phyloP scores from a whole-genome alignment of 1,284 basidiomycete species.

The Pascua sp. region DNA sequence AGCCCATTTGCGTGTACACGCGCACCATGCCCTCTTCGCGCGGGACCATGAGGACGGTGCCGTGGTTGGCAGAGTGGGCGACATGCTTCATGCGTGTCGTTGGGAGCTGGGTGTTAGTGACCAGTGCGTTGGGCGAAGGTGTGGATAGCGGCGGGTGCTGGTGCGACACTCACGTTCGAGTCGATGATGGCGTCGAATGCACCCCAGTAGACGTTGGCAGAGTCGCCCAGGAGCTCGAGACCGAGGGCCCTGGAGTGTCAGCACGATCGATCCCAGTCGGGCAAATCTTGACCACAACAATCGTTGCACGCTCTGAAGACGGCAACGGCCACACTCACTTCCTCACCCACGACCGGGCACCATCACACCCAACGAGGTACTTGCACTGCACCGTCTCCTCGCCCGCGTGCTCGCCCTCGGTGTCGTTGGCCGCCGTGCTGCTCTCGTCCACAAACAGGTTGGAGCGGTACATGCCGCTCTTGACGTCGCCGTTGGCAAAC shows the following conservation, averaged over 20 bases:
- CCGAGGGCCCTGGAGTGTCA: conserved; percentile 18
- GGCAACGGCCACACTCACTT: background rate
- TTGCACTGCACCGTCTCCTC: conserved; percentile 25
- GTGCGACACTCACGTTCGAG: conserved; percentile 5
- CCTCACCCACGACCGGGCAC: conserved; percentile 26
- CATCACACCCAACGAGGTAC: conserved; percentile 33
- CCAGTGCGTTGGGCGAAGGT: too few relatives aligned
- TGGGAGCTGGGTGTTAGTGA: conserved; percentile 2
- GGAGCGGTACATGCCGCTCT: conserved; percentile 31
- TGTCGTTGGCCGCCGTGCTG: conserved; percentile 36
- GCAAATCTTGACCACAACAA: too few relatives aligned
- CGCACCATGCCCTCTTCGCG: conserved; percentile 37
- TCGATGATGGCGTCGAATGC: conserved; percentile 34
- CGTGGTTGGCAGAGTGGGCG: conserved; percentile 30
- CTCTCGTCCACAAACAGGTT: conserved; percentile 32
- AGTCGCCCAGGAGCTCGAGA: conserved; percentile 41
- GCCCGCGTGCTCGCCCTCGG: conserved; percentile 43
- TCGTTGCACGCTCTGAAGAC: too few relatives aligned
- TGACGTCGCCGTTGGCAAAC: conserved; percentile 19
- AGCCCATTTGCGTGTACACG: conserved; percentile 26
- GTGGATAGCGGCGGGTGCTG: too few relatives aligned
- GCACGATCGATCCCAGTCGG: background rate
- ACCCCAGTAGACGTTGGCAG: conserved; percentile 45
- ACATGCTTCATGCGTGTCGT: conserved; percentile 37
- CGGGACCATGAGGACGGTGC: conserved; percentile 39